A percentile compares a stretch with the other conserved stretches of the same genome.
phyloP scores from a whole-genome alignment of 306 rosid species.

The Betula pendula region DNA sequence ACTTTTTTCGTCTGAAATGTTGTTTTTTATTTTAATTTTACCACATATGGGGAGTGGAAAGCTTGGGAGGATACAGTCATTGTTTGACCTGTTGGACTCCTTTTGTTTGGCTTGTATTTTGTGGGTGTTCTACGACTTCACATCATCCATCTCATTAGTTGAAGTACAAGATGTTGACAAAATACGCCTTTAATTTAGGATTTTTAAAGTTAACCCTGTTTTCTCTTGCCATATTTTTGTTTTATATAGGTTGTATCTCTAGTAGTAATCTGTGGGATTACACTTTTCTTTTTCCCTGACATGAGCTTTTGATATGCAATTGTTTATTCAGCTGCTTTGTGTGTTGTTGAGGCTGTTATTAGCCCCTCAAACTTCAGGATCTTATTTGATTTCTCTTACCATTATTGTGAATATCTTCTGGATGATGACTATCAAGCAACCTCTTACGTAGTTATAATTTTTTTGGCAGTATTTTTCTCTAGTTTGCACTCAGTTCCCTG shows the following conservation, averaged over 20 bases:
- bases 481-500: not conserved
- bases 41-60: not conserved
- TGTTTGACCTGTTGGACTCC: not conserved
- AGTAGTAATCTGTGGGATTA: too few relatives aligned
- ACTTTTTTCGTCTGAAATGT: not conserved
- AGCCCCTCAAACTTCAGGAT: not conserved
- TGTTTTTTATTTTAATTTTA: not conserved
- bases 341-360: constrained; percentile 5
- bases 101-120: too few relatives aligned
- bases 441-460: not conserved
- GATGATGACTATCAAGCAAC: constrained; percentile 4
- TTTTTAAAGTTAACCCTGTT: too few relatives aligned
- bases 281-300: not conserved
- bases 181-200: too few relatives aligned
- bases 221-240: too few relatives aligned
- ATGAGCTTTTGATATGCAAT: not conserved
- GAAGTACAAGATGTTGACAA: too few relatives aligned
- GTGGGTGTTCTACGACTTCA: too few relatives aligned
- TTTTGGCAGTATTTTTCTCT: not conserved
- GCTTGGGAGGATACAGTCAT: not conserved
- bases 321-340: not conserved
- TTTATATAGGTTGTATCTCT: too few relatives aligned
- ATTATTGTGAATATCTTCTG: not conserved
- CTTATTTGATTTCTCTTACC: not conserved
- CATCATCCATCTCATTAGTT: too few relatives aligned